Conservation (phyloP, 2,329 filamentous ascomycete genomes). For the Fusarium chuoi region DNA sequence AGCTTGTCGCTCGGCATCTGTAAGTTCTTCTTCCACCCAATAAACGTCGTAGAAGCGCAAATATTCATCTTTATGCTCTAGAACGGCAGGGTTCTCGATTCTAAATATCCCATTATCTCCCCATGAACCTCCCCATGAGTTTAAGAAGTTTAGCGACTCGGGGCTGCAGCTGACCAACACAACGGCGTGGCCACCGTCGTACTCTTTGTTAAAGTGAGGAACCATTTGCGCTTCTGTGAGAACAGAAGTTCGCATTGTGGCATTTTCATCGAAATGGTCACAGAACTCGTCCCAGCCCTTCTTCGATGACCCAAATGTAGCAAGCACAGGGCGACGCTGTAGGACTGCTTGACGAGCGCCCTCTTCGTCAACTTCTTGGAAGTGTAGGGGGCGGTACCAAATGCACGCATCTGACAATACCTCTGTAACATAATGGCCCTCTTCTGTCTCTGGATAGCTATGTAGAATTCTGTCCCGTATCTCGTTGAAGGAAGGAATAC, state of each 20-base stretch:
- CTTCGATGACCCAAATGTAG: neutral
- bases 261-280: no score
- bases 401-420: neutral
- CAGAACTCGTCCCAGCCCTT: no score
- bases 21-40: neutral
- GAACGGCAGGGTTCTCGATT: neutral
- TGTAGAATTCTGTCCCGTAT: neutral
- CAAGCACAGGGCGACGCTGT: neutral
- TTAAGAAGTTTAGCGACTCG: neutral
- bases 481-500: neutral
- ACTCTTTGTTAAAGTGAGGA: fast-evolving
- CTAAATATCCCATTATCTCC: neutral
- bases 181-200: neutral
- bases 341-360: neutral
- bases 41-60: neutral
- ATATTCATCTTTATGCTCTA: fast-evolving
- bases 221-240: neutral
- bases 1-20: neutral
- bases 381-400: neutral
- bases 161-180: neutral
- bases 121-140: neutral
- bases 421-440: fast-evolving
- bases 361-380: fast-evolving
- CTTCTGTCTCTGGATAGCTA: fast-evolving
- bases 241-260: fast-evolving